These are phyloP conservation scores for Candida frijolesensis DNA, from an alignment of 1,139 yeast species.

Conservation along the genomic window DNA sequence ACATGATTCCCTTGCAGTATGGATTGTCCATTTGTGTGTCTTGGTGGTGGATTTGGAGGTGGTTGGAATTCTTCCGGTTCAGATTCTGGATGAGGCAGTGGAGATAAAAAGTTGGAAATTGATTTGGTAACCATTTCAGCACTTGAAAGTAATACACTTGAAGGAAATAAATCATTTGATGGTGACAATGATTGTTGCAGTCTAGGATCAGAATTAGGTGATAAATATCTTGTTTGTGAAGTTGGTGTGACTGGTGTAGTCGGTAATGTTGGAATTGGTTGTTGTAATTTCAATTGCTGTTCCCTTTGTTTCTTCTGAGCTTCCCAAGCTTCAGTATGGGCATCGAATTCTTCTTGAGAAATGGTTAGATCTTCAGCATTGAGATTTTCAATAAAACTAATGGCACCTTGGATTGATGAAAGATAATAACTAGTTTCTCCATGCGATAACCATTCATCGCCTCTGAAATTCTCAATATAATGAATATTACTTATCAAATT, in stretches of 20 bases:
- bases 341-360: constrained; percentile 54
- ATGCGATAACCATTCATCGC: constrained; percentile 63
- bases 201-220: constrained; percentile 4
- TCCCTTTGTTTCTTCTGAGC: constrained; percentile 29
- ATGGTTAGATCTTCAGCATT: constrained; percentile 63
- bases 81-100: constrained; percentile 33
- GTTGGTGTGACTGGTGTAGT: constrained; percentile 26
- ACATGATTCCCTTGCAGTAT: constrained; percentile 2
- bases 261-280: constrained; percentile 21
- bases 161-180: constrained; percentile 42
- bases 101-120: constrained; percentile 45
- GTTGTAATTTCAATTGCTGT: constrained; percentile 7
- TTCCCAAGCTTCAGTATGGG: constrained; percentile 52
- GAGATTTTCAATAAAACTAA: constrained; percentile 69
- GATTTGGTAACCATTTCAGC: constrained; percentile 58
- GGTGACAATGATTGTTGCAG: constrained; percentile 1
- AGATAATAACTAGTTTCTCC: constrained; percentile 91
- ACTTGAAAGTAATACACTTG: constrained; percentile 51
- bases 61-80: constrained; percentile 7
- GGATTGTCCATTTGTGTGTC: constrained; percentile 1
- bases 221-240: constrained; percentile 11
- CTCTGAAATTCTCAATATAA: constrained; percentile 83
- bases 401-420: constrained; percentile 85
- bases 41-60: constrained; percentile 9
- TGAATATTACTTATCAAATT: constrained; percentile 74